Base-by-base conservation (phyloP, 2,329 filamentous ascomycete species). In the Curvularia lunata region DNA sequence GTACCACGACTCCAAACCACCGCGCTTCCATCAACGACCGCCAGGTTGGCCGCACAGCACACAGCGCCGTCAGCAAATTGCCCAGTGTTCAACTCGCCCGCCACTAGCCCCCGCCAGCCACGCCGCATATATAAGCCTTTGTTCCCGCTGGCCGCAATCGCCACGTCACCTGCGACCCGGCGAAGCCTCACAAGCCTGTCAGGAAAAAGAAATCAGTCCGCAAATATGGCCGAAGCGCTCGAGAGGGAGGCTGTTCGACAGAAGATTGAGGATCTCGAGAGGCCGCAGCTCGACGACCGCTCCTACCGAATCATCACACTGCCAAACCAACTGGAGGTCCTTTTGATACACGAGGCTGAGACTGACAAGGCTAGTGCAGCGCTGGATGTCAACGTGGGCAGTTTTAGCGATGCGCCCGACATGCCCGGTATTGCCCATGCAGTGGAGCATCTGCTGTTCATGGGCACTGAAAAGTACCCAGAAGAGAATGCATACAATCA, bases 401-500 rank as follows among this genome's bases (percentile, higher is more conserved):
- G 91, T 78, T 97, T 97, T 80, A 96, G 91, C 73, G 95, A 99
- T 73, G 87, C 91, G 64, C 86, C 90, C 64, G 91, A 92, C 68
- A 92, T 98, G 86, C 93, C 92, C 13, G 92, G 95, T 58, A 93
- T 96, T 86, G 94, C 94, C 51, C 95, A 98, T 80, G 93, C 92
- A 6, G 92, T 98, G 53, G 94, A 98, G 82, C 94, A 97, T 84
- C 81, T 97, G 64, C 82, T 99, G 23, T 99, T 99, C 81, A 98
- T 99, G 95, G 95, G 95, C 48, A 99, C 95, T 7, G 90, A 97
- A 78, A 99, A 98, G 83, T 99, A 95, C 72, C 95, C 95, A 0
- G 64, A 69, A 41, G 67, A 70, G 56, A 86, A 99, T 77, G 94
- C 91, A 64, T 99, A 99, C 82, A 92, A 91, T 71, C 89, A 94